Evolutionary conservation across 768 basidiomycete genomes (phyloP).

Genomic region (Pulveroboletus ravenelii): DNA sequence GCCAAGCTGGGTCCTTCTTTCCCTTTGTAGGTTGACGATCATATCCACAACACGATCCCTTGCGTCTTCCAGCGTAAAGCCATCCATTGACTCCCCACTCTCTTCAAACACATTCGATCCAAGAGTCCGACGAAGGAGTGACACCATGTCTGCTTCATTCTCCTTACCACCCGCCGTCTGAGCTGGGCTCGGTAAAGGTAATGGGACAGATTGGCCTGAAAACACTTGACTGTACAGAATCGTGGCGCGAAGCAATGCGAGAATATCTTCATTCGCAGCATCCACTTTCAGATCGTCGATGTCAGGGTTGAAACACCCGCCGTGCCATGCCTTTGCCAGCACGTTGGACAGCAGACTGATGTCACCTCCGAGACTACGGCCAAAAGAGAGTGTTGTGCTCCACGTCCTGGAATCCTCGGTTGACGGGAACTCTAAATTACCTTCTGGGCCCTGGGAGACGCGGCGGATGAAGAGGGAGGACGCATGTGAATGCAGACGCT

Average conservation of each 20-base stretch:
- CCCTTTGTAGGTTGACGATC: constrained; percentile 40
- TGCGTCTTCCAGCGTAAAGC: constrained; percentile 62
- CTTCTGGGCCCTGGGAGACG: constrained; percentile 27
- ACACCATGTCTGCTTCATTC: constrained; percentile 31
- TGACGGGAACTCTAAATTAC: constrained; percentile 12
- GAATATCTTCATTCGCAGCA: constrained; percentile 42
- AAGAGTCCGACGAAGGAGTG: constrained; percentile 50
- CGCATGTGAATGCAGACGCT: constrained; percentile 49
- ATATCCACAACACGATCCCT: constrained; percentile 73
- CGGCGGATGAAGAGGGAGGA: constrained; percentile 50
- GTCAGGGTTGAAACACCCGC: constrained; percentile 24
- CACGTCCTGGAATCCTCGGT: constrained; percentile 34
- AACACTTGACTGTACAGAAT: constrained; percentile 62
- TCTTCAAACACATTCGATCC: constrained; percentile 48
- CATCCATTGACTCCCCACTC: constrained; percentile 15
- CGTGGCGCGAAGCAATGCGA: constrained; percentile 52
- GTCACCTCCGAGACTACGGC: constrained; percentile 58
- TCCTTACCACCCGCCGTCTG: constrained; percentile 8
- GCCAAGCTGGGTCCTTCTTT: constrained; percentile 19
- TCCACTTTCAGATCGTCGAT: constrained; percentile 30
- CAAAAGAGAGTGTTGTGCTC: constrained; percentile 50
- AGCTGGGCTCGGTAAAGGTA: constrained; percentile 59
- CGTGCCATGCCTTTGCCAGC: constrained; percentile 56
- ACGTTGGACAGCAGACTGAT: constrained; percentile 49
- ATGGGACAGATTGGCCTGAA: constrained; percentile 40